A percentile compares a stretch with the other conserved stretches of the same genome.
These are phyloP conservation scores for Marchantia paleacea DNA, from an alignment of 225 moss, liverwort and hornwort species.

Conservation along the genomic window DNA sequence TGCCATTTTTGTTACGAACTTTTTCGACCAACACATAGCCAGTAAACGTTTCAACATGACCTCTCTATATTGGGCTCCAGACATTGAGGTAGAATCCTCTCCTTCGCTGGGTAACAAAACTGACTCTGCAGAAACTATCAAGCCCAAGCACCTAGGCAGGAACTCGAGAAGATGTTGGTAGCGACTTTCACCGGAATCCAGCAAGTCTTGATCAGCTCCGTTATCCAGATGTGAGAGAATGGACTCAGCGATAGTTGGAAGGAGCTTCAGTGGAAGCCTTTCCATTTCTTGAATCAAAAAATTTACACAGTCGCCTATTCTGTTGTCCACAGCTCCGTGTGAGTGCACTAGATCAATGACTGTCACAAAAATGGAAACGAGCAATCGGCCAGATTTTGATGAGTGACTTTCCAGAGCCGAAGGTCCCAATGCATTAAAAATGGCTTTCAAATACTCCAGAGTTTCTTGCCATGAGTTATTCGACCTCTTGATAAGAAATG, in stretches of 20 bases:
- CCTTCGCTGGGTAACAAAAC: slow-evolving; percentile 55
- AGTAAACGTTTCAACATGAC: slow-evolving; percentile 52
- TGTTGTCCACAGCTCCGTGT: slow-evolving; percentile 56
- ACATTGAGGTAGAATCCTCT: slow-evolving; percentile 54
- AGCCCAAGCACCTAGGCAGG: slow-evolving; percentile 65
- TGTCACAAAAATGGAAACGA: slow-evolving; percentile 58
- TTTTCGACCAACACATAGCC: slow-evolving; percentile 60
- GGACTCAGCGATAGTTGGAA: slow-evolving; percentile 61
- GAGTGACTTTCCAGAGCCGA: slow-evolving; percentile 53
- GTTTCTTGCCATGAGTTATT: slow-evolving; percentile 60
- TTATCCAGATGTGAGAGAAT: slow-evolving; percentile 60
- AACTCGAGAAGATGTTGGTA: slow-evolving; percentile 55
- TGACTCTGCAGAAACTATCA: slow-evolving; percentile 50
- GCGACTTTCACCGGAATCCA: slow-evolving; percentile 45
- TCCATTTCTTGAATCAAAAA: slow-evolving; percentile 66
- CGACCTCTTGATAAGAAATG: slow-evolving; percentile 56
- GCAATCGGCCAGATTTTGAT: slow-evolving; percentile 55
- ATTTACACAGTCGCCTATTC: slow-evolving; percentile 58
- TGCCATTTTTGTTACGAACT: slow-evolving; percentile 59
- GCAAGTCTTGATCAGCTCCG: slow-evolving; percentile 23
- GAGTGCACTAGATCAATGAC: slow-evolving; percentile 64
- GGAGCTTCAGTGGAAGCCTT: slow-evolving; percentile 52
- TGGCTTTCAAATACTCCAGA: slow-evolving; percentile 66
- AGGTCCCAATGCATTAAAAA: slow-evolving; percentile 58
- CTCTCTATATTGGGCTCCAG: slow-evolving; percentile 64